Conservation (phyloP, 2,329 filamentous ascomycete species). For the Penicillium griseofulvum region DNA sequence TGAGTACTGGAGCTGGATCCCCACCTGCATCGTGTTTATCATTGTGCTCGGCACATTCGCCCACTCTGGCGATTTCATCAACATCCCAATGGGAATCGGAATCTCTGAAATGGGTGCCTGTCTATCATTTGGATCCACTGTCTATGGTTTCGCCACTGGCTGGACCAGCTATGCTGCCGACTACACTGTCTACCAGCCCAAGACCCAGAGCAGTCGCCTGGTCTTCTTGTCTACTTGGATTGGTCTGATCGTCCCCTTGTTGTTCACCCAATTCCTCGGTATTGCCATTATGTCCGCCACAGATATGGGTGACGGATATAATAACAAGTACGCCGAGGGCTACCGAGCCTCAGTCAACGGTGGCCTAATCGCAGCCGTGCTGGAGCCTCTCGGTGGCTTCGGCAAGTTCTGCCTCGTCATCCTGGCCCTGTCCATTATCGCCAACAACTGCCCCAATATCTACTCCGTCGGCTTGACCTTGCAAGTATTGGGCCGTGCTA, state of each 20-base stretch:
- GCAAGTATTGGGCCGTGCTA: conserved; percentile 61
- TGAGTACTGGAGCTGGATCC: conserved; percentile 73
- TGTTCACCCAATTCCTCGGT: conserved; percentile 72
- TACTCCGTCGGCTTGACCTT: conserved; percentile 68
- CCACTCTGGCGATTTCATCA: conserved; percentile 63
- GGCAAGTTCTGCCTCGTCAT: conserved; percentile 70
- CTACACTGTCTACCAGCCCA: conserved; percentile 76
- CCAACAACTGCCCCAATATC: conserved; percentile 70
- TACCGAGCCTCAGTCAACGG: conserved; percentile 61
- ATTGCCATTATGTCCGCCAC: conserved; percentile 68
- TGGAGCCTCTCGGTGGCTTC: conserved; percentile 64
- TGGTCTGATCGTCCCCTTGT: conserved; percentile 67
- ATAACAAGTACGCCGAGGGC: conserved; percentile 56
- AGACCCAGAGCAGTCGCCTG: conserved; percentile 56
- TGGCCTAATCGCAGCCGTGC: conserved; percentile 64
- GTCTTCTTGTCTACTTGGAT: conserved; percentile 68
- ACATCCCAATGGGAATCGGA: conserved; percentile 60
- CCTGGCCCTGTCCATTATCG: conserved; percentile 64
- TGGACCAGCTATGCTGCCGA: conserved; percentile 76
- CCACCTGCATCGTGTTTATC: conserved; percentile 69
- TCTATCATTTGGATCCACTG: conserved; percentile 64
- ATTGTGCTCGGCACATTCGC: conserved; percentile 68
- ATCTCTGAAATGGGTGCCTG: conserved; percentile 59
- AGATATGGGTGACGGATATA: conserved; percentile 47
- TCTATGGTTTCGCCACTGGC: conserved; percentile 68